phyloP scores from a whole-genome alignment of 225 moss, liverwort and hornwort genomes.

The Sphagnum tenellum region DNA sequence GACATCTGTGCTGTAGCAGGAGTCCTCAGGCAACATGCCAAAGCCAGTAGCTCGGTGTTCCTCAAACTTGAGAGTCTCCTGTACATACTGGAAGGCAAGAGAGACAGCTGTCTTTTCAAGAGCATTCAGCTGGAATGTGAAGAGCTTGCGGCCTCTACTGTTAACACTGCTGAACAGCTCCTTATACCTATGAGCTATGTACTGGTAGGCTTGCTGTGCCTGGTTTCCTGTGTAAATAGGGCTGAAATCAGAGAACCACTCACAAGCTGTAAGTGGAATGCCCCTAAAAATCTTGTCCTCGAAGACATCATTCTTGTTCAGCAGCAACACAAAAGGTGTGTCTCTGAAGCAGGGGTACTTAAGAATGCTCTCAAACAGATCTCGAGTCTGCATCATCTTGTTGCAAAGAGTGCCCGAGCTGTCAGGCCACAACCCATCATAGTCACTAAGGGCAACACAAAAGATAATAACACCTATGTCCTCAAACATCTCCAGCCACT shows the following conservation, averaged over 20 bases:
- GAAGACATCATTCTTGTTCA: constrained; percentile 91
- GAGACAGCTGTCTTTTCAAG: constrained; percentile 63
- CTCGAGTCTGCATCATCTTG: constrained; percentile 80
- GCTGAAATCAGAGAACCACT: constrained; percentile 93
- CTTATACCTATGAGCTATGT: constrained; percentile 88
- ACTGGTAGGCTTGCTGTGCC: constrained; percentile 90
- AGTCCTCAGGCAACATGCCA: constrained; percentile 68
- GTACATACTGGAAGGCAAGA: constrained; percentile 80
- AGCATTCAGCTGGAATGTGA: constrained; percentile 88
- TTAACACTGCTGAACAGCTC: constrained; percentile 58
- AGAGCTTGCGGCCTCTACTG: constrained; percentile 62
- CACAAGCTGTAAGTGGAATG: constrained; percentile 68
- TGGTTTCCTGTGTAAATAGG: constrained; percentile 76
- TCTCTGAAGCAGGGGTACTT: constrained; percentile 70
- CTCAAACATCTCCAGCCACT: constrained; percentile 98
- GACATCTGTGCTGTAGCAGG: constrained; percentile 63
- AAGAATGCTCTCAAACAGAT: constrained; percentile 85
- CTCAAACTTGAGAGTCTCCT: constrained; percentile 82
- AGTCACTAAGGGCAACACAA: constrained; percentile 80
- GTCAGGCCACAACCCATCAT: constrained; percentile 56
- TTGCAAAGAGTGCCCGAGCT: constrained; percentile 36
- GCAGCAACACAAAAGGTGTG: constrained; percentile 73
- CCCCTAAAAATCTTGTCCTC: constrained; percentile 80
- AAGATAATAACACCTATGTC: constrained; percentile 92
- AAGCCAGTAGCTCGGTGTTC: constrained; percentile 54